Evolutionary conservation across 2,329 filamentous ascomycete species (phyloP).

Genomic region (Nemania bipapillata): DNA sequence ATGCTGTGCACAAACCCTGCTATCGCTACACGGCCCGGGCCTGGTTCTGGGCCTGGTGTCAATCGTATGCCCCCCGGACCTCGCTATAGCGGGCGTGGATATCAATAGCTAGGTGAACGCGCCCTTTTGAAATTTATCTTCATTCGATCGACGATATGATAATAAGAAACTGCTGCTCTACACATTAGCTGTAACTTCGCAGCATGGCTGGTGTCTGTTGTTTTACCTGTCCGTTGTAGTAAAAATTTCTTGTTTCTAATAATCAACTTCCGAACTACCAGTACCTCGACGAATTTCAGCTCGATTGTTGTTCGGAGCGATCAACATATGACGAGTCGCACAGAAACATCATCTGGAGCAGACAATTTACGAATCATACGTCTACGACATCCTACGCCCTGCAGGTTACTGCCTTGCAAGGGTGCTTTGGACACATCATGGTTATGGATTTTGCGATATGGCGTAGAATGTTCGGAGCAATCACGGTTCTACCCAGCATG

Average conservation of each 20-base stretch:
- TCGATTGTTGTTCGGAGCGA: constrained; percentile 52
- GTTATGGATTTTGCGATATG: constrained; percentile 70
- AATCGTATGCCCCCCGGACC: constrained; percentile 68
- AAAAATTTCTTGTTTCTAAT: constrained; percentile 39
- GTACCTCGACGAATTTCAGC: constrained; percentile 47
- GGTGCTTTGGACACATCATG: constrained; percentile 71
- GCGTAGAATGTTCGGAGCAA: constrained; percentile 42
- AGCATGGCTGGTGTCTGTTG: constrained; percentile 16
- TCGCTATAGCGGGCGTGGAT: constrained; percentile 66
- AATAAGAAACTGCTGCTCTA: constrained; percentile 5
- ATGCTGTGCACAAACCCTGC: constrained; percentile 99
- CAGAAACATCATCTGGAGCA: constrained; percentile 62
- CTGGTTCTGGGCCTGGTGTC: constrained; percentile 76
- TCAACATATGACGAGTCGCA: constrained; percentile 60
- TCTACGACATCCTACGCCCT: constrained; percentile 68
- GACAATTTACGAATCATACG: constrained; percentile 65
- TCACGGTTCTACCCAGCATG: constrained; percentile 38
- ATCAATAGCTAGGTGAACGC: constrained; percentile 62
- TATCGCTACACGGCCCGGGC: constrained; percentile 86
- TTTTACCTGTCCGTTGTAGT: constrained; percentile 25
- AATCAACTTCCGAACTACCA: constrained; percentile 36
- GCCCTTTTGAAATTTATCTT: constrained; percentile 26
- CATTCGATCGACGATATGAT: constrained; percentile 22
- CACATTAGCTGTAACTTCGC: constrained; percentile 24
- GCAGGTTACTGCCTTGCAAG: constrained; percentile 60